Percentiles rank a stretch among this genome's conserved stretches.
Evolutionary conservation across 2,329 filamentous ascomycete species (phyloP).

Genomic region (Cordyceps javanica): DNA sequence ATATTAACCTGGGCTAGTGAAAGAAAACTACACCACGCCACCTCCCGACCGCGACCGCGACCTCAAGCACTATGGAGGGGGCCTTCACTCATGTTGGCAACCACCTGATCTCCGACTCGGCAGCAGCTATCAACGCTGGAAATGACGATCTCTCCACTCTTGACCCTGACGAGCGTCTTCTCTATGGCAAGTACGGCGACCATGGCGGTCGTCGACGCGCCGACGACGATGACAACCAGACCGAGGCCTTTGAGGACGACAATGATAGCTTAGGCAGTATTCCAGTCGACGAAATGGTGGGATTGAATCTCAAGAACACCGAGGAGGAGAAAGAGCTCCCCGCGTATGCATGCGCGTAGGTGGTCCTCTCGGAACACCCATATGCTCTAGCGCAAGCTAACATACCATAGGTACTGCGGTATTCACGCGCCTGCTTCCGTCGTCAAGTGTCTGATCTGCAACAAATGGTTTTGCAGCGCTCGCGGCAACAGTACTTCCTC

Average conservation of each 20-base stretch:
- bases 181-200: slow-evolving; percentile 64
- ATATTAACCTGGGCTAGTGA: neutral
- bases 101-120: slow-evolving; percentile 77
- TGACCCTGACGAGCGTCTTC: slow-evolving; percentile 73
- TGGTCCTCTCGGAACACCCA: slow-evolving; percentile 21
- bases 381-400: slow-evolving; percentile 20
- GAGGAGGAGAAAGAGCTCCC: slow-evolving; percentile 91
- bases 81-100: slow-evolving; percentile 86
- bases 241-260: slow-evolving; percentile 75
- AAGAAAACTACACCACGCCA: slow-evolving; percentile 3
- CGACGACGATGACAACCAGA: slow-evolving; percentile 86
- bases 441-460: slow-evolving; percentile 91
- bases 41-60: neutral
- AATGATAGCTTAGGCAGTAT: slow-evolving; percentile 70
- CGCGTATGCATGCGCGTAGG: slow-evolving; percentile 91
- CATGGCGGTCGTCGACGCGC: slow-evolving; percentile 60
- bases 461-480: slow-evolving; percentile 98
- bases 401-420: slow-evolving; percentile 70
- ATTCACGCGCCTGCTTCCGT: slow-evolving; percentile 95
- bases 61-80: slow-evolving; percentile 61
- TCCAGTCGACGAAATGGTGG: slow-evolving; percentile 68
- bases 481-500: slow-evolving; percentile 94
- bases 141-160: slow-evolving; percentile 67
- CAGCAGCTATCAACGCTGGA: slow-evolving; percentile 79
- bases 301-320: slow-evolving; percentile 45